Percentiles rank a stretch among this genome's conserved stretches.
Conservation (phyloP, 495 filamentous ascomycete genomes). For the Aspergillus incahuasiensis region DNA sequence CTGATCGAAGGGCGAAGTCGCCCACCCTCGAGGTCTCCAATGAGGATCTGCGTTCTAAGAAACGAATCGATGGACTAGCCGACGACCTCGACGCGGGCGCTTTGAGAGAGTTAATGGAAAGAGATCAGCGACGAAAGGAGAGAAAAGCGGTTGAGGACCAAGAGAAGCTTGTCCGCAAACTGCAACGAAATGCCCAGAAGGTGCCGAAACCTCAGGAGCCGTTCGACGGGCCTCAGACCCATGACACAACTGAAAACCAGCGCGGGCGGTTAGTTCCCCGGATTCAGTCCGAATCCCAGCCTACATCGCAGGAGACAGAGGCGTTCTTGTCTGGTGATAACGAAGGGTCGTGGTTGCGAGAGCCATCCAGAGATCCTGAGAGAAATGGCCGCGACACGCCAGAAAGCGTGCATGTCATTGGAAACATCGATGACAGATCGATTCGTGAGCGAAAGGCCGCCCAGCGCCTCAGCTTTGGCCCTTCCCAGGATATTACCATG, state of each 20-base stretch:
- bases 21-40: conserved; percentile 49
- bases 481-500: conserved; percentile 42
- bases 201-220: conserved; percentile 49
- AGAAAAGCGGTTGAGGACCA: conserved; percentile 67
- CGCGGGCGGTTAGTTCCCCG: conserved; percentile 11
- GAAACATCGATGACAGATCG: conserved; percentile 37
- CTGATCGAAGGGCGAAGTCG: conserved; percentile 40
- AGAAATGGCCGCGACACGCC: conserved; percentile 24
- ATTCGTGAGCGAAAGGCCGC: conserved; percentile 30
- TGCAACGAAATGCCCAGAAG: conserved; percentile 66
- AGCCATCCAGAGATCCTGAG: conserved; percentile 26
- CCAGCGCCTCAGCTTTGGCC: conserved; percentile 34
- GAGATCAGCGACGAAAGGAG: conserved; percentile 73
- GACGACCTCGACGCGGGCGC: conserved; percentile 76
- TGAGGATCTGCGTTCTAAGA: conserved; percentile 61
- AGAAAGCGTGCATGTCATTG: conserved; percentile 34
- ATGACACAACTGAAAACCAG: not conserved
- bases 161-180: conserved; percentile 61
- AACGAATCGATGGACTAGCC: conserved; percentile 73
- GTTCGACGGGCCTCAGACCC: not conserved
- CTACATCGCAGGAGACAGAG: conserved; percentile 6
- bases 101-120: conserved; percentile 76
- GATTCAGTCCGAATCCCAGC: conserved; percentile 2
- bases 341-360: conserved; percentile 33
- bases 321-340: conserved; percentile 9